Base-by-base conservation (phyloP, 768 basidiomycete species). In the Trametes villosa region DNA sequence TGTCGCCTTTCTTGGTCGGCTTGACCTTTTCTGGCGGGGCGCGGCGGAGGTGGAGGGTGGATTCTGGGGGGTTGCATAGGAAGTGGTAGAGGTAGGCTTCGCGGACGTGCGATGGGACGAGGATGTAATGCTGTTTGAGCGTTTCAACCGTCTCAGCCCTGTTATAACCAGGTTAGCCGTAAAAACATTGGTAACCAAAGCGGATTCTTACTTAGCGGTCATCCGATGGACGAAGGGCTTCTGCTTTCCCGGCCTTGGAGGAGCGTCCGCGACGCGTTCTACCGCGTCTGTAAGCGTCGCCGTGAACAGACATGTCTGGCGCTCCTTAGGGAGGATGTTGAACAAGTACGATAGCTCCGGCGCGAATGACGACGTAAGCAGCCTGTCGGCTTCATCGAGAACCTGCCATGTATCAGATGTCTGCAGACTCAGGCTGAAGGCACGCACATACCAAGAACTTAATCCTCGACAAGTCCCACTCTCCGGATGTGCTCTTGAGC, bases 271-370 rank as follows among this genome's bases (percentile, higher is more conserved):
- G 22, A 98, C 71, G 9, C 82, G 79, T 68, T 96, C 91, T 58
- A 99, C 92, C 0, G 94, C 85, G 7, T 88, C 83, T 5, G 94
- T 96, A 62, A 96, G 78, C 1, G 97, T 99, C 0, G 97, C 97
- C 0, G 97, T 99, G 75, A 98, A 98, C 41, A 99, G 82, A 67
- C 94, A 92, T 0, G 96, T 98, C 72, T 98, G 96, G n/a, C 97
- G 83, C 31, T 93, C 86, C 54, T 83, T 82, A 1, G 97, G 94
- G 17, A 98, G 79, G 34, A 82, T 77, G 34, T 78, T 76, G 72
- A 98, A 96, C 22, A 98, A 72, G 70, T 88, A 83, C 1, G 84
- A 80, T 44, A 99, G 76, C 52, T 98, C 96, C 1, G 90, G 83
- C 9, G 93, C 83, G 71, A 99, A 99, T 0, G 94, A 94, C 0